Conservation (phyloP, 345 rosid species). For the Bruguiera sexangula region DNA sequence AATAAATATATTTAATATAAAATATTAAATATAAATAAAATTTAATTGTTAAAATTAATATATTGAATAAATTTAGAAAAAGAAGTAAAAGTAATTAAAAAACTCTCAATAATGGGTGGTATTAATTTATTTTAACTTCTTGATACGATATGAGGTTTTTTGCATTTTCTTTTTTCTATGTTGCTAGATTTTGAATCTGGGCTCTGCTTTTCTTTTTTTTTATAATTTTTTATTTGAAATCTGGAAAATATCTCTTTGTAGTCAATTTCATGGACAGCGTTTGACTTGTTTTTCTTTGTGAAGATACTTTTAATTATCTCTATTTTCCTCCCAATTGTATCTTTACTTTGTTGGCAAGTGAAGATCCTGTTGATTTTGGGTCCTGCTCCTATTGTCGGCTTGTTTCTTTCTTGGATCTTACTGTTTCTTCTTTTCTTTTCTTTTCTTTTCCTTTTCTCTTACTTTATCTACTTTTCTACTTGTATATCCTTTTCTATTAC, state of each 20-base stretch:
- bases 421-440: neutral
- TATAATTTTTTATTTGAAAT: slow-evolving; percentile 1
- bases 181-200: neutral
- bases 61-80: too few species aligned
- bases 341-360: too few species aligned
- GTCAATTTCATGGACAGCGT: neutral
- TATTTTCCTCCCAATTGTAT: neutral
- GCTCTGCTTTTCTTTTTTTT: neutral
- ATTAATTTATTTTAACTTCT: neutral
- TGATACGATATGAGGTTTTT: slow-evolving; percentile 4
- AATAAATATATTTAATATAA: too few species aligned
- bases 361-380: slow-evolving; percentile 4
- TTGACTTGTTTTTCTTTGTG: neutral
- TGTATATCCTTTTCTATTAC: neutral
- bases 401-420: neutral
- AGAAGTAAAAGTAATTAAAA: too few species aligned
- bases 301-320: neutral
- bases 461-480: neutral
- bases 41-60: too few species aligned
- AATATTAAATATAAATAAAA: too few species aligned
- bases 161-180: neutral
- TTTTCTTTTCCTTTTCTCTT: neutral
- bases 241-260: neutral
- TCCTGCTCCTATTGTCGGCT: neutral
- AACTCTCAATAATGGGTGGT: too few species aligned